These are phyloP conservation scores for Nicotiana otophora DNA, from an alignment of 257 asterid species.

Conservation along the genomic window DNA sequence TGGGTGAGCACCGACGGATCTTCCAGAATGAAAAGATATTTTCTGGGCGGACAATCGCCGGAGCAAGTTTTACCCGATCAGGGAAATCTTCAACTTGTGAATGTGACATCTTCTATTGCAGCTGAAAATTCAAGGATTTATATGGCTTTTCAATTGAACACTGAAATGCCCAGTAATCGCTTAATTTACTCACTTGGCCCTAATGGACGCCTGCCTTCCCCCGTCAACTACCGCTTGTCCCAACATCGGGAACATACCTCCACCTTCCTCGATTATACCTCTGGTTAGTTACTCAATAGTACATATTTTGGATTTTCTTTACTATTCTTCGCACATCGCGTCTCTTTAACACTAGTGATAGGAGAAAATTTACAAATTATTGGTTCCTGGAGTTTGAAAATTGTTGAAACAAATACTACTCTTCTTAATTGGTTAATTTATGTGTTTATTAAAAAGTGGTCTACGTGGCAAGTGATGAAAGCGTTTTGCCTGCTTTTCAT, in stretches of 20 bases:
- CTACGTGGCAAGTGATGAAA: not conserved
- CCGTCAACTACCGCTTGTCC: slow-evolving; percentile 21
- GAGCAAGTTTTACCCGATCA: slow-evolving; percentile 27
- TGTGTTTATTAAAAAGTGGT: too few species aligned
- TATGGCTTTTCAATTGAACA: slow-evolving; percentile 51
- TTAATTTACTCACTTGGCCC: slow-evolving; percentile 66
- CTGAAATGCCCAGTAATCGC: slow-evolving; percentile 28
- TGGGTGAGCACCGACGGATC: slow-evolving; percentile 38
- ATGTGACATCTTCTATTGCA: slow-evolving; percentile 34
- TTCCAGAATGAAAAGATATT: slow-evolving; percentile 29
- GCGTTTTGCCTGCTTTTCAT: not conserved
- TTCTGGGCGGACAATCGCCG: slow-evolving; percentile 44
- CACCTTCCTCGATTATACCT: slow-evolving; percentile 46
- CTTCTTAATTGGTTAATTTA: not conserved
- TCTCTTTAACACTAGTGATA: too few species aligned
- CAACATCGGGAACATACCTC: slow-evolving; percentile 39
- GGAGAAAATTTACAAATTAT: too few species aligned
- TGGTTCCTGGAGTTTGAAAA: too few species aligned
- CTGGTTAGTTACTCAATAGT: slow-evolving; percentile 49
- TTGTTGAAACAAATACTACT: too few species aligned
- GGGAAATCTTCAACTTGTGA: slow-evolving; percentile 37
- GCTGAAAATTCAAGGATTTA: slow-evolving; percentile 33
- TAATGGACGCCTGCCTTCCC: slow-evolving; percentile 29
- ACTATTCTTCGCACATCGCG: too few species aligned
- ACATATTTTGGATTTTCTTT: too few species aligned